Conservation (phyloP, 805 yeast species). For the Candida suzukii region DNA sequence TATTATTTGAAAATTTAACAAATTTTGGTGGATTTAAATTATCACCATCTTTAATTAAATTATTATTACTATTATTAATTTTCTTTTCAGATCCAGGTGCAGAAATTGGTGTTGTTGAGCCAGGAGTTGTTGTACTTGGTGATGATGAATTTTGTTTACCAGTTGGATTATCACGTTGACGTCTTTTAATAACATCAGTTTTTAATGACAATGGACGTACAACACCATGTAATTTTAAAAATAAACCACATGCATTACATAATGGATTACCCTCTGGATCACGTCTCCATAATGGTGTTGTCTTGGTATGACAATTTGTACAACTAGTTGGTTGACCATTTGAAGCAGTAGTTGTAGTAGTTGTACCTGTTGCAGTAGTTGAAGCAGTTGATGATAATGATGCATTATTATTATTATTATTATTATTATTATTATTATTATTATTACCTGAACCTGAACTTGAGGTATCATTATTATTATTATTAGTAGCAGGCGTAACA, state of each 20-base stretch:
- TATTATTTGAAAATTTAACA: conserved; percentile 9
- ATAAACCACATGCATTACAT: conserved; percentile 95
- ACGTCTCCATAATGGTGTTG: conserved; percentile 94
- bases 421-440: not conserved
- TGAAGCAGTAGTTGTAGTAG: not conserved
- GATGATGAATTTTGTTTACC: conserved; percentile 17
- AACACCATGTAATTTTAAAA: conserved; percentile 89
- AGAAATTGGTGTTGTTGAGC: conserved; percentile 2
- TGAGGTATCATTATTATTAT: not conserved
- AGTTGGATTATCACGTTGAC: conserved; percentile 54
- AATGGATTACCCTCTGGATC: conserved; percentile 88
- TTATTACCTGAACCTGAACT: not conserved
- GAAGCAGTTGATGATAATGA: too few species aligned
- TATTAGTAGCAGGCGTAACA: not conserved
- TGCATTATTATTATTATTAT: not conserved
- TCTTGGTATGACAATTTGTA: conserved; percentile 84
- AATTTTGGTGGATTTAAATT: conserved; percentile 29
- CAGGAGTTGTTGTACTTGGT: conserved; percentile 1
- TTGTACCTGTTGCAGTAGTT: not conserved
- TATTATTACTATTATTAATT: too few species aligned
- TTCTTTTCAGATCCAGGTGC: not conserved
- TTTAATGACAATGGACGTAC: conserved; percentile 86
- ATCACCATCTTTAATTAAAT: conserved; percentile 8
- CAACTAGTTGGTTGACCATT: conserved; percentile 30
- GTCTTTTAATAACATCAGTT: conserved; percentile 86